These are phyloP conservation scores for Zygosaccharomyces bailii DNA, from an alignment of 805 yeast species.

Conservation along the genomic window DNA sequence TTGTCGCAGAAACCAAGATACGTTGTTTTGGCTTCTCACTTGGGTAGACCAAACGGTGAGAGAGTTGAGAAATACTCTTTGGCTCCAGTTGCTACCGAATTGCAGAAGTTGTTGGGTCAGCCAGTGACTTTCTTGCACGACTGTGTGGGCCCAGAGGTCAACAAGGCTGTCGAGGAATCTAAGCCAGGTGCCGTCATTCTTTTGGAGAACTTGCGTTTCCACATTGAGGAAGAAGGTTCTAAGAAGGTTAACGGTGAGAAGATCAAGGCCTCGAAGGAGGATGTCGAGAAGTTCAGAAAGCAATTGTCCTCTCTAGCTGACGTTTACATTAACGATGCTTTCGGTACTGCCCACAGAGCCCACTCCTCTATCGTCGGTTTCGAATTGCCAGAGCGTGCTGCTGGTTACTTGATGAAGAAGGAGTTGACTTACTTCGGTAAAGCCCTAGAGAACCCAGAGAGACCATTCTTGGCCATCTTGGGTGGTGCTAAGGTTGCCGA, in stretches of 20 bases:
- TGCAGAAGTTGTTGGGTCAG: constrained; percentile 69
- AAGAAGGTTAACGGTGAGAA: constrained; percentile 88
- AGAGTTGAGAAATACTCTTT: constrained; percentile 79
- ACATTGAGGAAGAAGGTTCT: constrained; percentile 95
- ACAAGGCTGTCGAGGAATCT: constrained; percentile 69
- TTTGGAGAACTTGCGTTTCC: constrained; percentile 97
- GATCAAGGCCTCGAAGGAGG: constrained; percentile 85
- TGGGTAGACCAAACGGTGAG: constrained; percentile 99
- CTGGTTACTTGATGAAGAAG: constrained; percentile 98
- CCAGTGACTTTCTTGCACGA: constrained; percentile 80
- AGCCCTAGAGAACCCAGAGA: constrained; percentile 95
- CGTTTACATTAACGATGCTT: constrained; percentile 96
- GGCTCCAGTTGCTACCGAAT: constrained; percentile 90
- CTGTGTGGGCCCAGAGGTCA: constrained; percentile 91
- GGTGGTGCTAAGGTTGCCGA: constrained; percentile 99
- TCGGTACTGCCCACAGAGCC: constrained; percentile 99
- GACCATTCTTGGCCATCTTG: constrained; percentile 97
- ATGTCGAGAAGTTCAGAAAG: constrained; percentile 82
- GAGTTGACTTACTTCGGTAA: constrained; percentile 96
- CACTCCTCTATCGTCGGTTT: constrained; percentile 99
- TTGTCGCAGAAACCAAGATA: constrained; percentile 88
- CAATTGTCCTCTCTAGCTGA: constrained; percentile 91
- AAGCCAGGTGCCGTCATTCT: constrained; percentile 78
- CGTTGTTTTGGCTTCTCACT: constrained; percentile 90
- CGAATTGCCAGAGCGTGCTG: constrained; percentile 91